Evolutionary conservation across 2,329 filamentous ascomycete genomes (phyloP).

Genomic region (Sclerotinia subarctica): DNA sequence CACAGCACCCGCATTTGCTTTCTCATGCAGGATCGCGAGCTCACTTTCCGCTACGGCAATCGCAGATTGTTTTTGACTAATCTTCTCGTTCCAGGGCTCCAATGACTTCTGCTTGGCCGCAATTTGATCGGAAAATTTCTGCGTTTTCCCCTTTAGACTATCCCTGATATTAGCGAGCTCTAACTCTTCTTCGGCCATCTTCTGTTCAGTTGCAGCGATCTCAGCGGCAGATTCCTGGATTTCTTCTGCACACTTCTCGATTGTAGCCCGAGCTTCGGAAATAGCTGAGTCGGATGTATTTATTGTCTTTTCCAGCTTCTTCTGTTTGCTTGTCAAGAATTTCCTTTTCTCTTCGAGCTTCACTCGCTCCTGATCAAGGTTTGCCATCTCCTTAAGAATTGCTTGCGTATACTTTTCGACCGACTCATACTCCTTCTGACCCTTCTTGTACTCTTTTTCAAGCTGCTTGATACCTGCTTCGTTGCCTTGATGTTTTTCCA

Average conservation of each 20-base stretch:
- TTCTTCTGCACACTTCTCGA: slow-evolving; percentile 74
- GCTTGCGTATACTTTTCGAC: slow-evolving; percentile 79
- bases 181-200: slow-evolving; percentile 74
- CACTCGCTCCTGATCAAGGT: slow-evolving; percentile 93
- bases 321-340: slow-evolving; percentile 84
- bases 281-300: slow-evolving; percentile 71
- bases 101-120: slow-evolving; percentile 87
- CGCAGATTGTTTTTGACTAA: slow-evolving; percentile 91
- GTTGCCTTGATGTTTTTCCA: slow-evolving; percentile 87
- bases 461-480: slow-evolving; percentile 88
- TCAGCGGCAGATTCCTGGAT: slow-evolving; percentile 74
- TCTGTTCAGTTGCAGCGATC: slow-evolving; percentile 70
- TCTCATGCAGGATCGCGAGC: slow-evolving; percentile 84
- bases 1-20: slow-evolving; percentile 80
- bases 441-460: slow-evolving; percentile 77
- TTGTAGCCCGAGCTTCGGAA: slow-evolving; percentile 71
- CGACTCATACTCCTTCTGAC: slow-evolving; percentile 76
- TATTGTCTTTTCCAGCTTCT: slow-evolving; percentile 90
- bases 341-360: slow-evolving; percentile 98
- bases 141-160: slow-evolving; percentile 89
- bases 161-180: slow-evolving; percentile 83
- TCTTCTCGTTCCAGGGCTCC: slow-evolving; percentile 95
- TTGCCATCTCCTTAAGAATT: slow-evolving; percentile 81
- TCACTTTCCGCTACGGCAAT: slow-evolving; percentile 95
- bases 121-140: slow-evolving; percentile 90